Conservation (phyloP, 306 rosid species). For the Vicia villosa region DNA sequence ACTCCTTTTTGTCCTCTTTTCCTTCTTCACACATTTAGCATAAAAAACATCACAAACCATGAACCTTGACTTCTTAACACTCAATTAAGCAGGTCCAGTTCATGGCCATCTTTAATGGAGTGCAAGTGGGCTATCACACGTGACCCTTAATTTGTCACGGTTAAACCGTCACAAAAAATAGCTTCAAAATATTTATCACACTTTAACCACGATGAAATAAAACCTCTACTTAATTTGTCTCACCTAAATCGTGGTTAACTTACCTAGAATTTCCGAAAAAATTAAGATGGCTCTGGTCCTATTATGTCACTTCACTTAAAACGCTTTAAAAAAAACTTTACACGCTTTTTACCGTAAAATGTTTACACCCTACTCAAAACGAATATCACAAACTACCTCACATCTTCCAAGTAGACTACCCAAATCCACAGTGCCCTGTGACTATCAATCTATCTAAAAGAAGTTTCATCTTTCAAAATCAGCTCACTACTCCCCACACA, state of each 20-base stretch:
- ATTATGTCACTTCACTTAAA: background rate
- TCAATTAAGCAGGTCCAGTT: background rate
- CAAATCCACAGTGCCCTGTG: background rate
- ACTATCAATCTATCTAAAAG: background rate
- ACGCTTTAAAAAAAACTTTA: background rate
- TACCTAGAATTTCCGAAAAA: too few species aligned
- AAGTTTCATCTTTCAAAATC: slow-evolving; percentile 19
- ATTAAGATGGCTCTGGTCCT: background rate
- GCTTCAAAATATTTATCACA: too few species aligned
- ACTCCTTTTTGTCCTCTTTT: background rate
- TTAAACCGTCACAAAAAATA: too few species aligned
- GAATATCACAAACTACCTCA: background rate
- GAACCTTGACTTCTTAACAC: background rate
- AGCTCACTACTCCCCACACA: background rate
- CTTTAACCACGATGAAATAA: too few species aligned
- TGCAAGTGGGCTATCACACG: too few species aligned
- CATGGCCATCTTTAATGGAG: too few species aligned
- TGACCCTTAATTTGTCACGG: too few species aligned
- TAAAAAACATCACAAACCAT: background rate
- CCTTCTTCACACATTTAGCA: background rate
- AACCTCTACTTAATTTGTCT: too few species aligned
- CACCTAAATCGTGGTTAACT: too few species aligned
- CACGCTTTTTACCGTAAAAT: background rate
- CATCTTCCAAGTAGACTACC: background rate
- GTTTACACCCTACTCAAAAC: background rate